phyloP scores from a whole-genome alignment of 805 yeast species.

The Priceomyces carsonii region DNA sequence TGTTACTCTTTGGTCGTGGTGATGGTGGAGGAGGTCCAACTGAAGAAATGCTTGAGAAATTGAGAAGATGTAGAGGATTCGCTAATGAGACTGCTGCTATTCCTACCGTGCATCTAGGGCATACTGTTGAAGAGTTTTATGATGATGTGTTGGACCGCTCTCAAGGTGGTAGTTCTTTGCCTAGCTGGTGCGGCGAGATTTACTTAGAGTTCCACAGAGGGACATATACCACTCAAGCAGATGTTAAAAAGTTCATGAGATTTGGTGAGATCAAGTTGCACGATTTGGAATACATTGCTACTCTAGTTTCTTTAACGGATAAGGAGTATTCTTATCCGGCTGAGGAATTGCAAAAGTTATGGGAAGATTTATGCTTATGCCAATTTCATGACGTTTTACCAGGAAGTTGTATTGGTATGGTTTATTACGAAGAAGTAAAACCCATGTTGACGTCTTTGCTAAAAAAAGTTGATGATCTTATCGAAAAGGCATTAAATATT shows the following conservation, averaged over 20 bases:
- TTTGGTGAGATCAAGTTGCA: conserved; percentile 72
- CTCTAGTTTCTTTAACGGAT: conserved; percentile 62
- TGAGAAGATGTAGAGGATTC: conserved; percentile 88
- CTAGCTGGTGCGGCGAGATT: conserved; percentile 91
- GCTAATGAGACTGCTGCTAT: conserved; percentile 76
- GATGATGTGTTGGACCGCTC: conserved; percentile 63
- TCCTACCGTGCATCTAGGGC: conserved; percentile 80
- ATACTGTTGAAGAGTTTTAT: conserved; percentile 78
- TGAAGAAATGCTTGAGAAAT: conserved; percentile 87
- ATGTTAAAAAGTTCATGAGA: conserved; percentile 79
- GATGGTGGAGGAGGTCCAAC: conserved; percentile 99
- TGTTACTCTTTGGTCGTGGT: conserved; percentile 87
- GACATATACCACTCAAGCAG: conserved; percentile 93
- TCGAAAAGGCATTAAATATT: conserved; percentile 49
- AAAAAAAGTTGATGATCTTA: conserved; percentile 51
- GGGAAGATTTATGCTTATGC: conserved; percentile 89
- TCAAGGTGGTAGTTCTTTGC: conserved; percentile 64
- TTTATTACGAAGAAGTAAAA: conserved; percentile 77
- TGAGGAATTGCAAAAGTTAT: conserved; percentile 61
- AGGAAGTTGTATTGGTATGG: conserved; percentile 93
- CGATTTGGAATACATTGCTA: conserved; percentile 82
- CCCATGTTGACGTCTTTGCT: conserved; percentile 69
- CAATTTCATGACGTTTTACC: conserved; percentile 99
- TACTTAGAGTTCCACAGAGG: conserved; percentile 96
- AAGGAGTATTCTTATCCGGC: conserved; percentile 70